phyloP scores from a whole-genome alignment of 202 grass and related monocot species.

The Musa balbisiana region DNA sequence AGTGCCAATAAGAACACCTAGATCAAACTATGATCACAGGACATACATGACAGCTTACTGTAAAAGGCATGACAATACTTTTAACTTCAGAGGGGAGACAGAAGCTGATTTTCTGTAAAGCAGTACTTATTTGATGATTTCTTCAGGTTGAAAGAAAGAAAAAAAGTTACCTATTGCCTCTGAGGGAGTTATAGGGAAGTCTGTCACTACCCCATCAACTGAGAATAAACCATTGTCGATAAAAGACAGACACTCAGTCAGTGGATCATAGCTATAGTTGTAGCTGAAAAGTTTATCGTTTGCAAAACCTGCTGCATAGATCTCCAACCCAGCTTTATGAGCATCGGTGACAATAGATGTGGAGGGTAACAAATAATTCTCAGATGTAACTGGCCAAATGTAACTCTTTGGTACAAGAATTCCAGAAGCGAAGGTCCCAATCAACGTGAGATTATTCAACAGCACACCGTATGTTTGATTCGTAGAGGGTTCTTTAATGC shows the following conservation, averaged over 20 bases:
- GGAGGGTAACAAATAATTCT: conserved; percentile 42
- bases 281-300: conserved; percentile 76
- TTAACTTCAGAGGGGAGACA: background rate
- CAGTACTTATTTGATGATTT: background rate
- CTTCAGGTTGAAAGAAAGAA: conserved; percentile 6
- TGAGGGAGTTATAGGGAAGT: conserved; percentile 57
- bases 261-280: conserved; percentile 88
- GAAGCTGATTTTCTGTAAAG: background rate
- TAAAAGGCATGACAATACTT: background rate
- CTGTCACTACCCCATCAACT: conserved; percentile 77
- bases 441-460: conserved; percentile 47
- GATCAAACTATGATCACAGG: background rate
- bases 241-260: conserved; percentile 54
- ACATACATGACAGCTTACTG: background rate
- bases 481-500: conserved; percentile 41
- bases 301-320: conserved; percentile 74
- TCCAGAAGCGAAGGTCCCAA: conserved; percentile 65
- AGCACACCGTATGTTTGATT: conserved; percentile 53
- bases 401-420: conserved; percentile 77
- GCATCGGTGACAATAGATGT: conserved; percentile 39
- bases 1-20: background rate
- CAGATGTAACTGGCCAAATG: conserved; percentile 49
- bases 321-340: conserved; percentile 62
- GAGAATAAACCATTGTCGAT: conserved; percentile 37
- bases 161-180: conserved; percentile 52